Evolutionary conservation across 1,139 yeast species (phyloP).

Genomic region (Yamadazyma diospyri): DNA sequence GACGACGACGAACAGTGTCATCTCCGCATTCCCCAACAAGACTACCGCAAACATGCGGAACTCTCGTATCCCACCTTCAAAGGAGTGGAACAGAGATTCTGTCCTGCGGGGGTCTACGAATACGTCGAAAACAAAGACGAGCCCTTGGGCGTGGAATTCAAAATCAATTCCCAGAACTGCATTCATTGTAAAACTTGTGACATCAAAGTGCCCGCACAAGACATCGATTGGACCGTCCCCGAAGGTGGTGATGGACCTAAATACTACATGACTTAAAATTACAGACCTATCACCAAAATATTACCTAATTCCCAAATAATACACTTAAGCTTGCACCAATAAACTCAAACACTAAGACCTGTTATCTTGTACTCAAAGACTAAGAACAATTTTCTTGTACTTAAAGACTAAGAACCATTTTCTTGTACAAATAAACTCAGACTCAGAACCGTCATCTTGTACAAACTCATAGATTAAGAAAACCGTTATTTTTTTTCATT

Average conservation of each 20-base stretch:
- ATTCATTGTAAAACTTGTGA: constrained; percentile 98
- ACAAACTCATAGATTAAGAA: background rate
- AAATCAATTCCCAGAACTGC: constrained; percentile 93
- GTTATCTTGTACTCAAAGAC: too few relatives aligned
- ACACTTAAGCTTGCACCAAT: too few relatives aligned
- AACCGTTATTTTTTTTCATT: constrained; percentile 6
- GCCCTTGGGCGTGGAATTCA: constrained; percentile 70
- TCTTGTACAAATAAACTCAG: too few relatives aligned
- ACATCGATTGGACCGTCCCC: constrained; percentile 91
- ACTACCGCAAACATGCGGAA: constrained; percentile 62
- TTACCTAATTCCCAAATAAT: too few relatives aligned
- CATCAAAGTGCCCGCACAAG: constrained; percentile 92
- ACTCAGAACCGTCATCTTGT: too few relatives aligned
- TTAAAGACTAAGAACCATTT: too few relatives aligned
- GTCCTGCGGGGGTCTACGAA: constrained; percentile 98
- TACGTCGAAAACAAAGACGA: constrained; percentile 68
- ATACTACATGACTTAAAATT: constrained; percentile 72
- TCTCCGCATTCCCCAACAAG: constrained; percentile 73
- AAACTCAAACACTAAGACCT: too few relatives aligned
- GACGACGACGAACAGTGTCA: constrained; percentile 93
- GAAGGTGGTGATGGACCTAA: constrained; percentile 99
- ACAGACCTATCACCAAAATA: too few relatives aligned
- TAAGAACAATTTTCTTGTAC: too few relatives aligned
- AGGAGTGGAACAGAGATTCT: constrained; percentile 88
- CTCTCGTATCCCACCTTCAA: constrained; percentile 67